Evolutionary conservation across 2,329 filamentous ascomycete species (phyloP), one percentile per base, ranked within the genome.

Genomic region (Ophiognomonia clavigignenti-juglandacearum): DNA sequence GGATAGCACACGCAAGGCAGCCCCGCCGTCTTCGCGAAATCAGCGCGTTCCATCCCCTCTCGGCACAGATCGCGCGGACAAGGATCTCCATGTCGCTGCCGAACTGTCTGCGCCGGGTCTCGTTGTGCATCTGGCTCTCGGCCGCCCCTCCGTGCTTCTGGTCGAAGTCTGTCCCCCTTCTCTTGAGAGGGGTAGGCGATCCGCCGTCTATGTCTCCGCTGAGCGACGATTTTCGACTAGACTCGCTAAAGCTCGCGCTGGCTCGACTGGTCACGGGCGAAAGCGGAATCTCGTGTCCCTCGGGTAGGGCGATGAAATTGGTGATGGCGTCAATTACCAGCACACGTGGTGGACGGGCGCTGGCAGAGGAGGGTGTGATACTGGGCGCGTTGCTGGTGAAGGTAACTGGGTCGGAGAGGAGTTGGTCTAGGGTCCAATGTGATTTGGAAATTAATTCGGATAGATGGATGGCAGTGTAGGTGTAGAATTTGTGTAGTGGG

Each of bases 21-120:
- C 83, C 85, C 51, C 85, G 73, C 54, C 80, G 77, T 32, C 75
- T 71, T 43, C 84, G 73, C 51, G 83, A 86, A 53, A 91, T 73
- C 16, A 91, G 61, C 19, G 86, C 86, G 60, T 89, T 85, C 73
- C 83, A 83, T 3, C 86, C 86, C 55, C 77, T 80, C 59, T 87
- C 81, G 1, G 86, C 83, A 60, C 87, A 91, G 54, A 88, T 73
- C 2, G 86, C 85, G 40, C 86, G 72, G 1, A 83, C 83, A 43
- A 91, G 66, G 8, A 90, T 74, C 63, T 89, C 85, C 59, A 86
- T 70, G 56, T 84, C 81, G 11, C 79, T 83, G 1, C 78, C 78
- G 47, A 78, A 79, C 32, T 81, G 77, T 20, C 82, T 69, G 50
- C 74, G 69, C 22, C 76, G 66, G 4, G 76, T 77, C 59, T 78